A percentile compares a stretch with the other conserved stretches of the same genome.
Evolutionary conservation across 345 rosid species (phyloP).

Genomic region (Eucalyptus leucophloia): DNA sequence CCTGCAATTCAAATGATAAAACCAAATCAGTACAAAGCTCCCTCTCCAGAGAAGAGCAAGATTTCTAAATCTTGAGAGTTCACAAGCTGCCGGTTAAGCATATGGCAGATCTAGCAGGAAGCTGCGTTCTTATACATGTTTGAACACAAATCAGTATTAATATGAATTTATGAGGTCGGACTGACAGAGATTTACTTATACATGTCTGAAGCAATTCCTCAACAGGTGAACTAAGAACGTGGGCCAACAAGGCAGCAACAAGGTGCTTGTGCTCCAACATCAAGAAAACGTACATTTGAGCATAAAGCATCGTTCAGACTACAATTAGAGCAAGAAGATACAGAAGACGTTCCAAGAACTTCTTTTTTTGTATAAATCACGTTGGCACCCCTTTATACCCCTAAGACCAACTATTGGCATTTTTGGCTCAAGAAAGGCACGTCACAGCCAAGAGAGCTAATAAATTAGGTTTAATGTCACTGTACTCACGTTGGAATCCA

Average conservation of each 20-base stretch:
- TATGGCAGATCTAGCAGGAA: not conserved
- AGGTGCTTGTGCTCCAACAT: not conserved
- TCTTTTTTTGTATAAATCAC: not conserved
- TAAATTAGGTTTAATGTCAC: not conserved
- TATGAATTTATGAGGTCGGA: not conserved
- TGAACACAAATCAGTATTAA: not conserved
- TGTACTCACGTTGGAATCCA: not conserved
- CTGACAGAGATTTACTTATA: not conserved
- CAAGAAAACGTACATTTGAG: not conserved
- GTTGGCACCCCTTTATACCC: not conserved
- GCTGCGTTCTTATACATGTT: not conserved
- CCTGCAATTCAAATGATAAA: slow-evolving; percentile 32
- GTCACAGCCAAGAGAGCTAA: not conserved
- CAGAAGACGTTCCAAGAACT: not conserved
- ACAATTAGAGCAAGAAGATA: not conserved
- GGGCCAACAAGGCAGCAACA: not conserved
- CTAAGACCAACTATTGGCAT: not conserved
- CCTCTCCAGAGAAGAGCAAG: not conserved
- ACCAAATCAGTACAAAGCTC: not conserved
- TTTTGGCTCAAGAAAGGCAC: not conserved
- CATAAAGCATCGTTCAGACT: not conserved
- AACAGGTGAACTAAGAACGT: not conserved
- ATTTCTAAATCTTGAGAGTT: not conserved
- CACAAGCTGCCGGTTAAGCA: not conserved
- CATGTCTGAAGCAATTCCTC: not conserved